Percentiles rank a stretch among this genome's conserved stretches.
These are phyloP conservation scores for Podospora anserina DNA, from an alignment of 495 filamentous ascomycete species.

Conservation along the genomic window DNA sequence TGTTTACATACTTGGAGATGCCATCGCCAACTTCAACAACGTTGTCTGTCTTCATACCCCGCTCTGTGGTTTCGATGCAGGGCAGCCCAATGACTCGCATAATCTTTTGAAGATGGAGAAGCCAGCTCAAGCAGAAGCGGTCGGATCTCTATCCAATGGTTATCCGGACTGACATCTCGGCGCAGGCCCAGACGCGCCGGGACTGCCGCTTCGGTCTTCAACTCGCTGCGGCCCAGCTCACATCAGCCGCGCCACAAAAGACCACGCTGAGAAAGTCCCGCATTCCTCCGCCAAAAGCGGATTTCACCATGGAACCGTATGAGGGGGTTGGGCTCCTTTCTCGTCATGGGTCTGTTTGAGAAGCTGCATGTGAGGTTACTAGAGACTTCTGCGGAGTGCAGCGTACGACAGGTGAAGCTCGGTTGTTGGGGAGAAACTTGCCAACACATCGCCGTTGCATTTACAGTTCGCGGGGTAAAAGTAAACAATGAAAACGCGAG, in stretches of 20 bases:
- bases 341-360: constrained; percentile 20
- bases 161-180: constrained; percentile 12
- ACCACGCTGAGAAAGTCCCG: constrained; percentile 4
- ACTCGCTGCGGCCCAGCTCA: constrained; percentile 27
- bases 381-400: neutral
- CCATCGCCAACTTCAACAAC: neutral
- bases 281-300: constrained; percentile 15
- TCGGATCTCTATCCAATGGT: constrained; percentile 25
- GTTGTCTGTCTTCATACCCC: constrained; percentile 10
- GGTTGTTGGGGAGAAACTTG: neutral
- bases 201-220: constrained; percentile 11
- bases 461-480: constrained; percentile 19
- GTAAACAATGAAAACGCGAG: constrained; percentile 23
- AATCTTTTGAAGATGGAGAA: constrained; percentile 9
- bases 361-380: constrained; percentile 16
- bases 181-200: constrained; percentile 22
- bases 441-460: constrained; percentile 9
- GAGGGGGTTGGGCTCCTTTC: neutral
- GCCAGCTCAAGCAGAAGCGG: constrained; percentile 16
- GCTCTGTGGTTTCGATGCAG: neutral
- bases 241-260: constrained; percentile 22
- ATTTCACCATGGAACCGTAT: neutral
- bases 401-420: neutral
- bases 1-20: constrained; percentile 27
- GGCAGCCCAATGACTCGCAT: constrained; percentile 23